These are phyloP conservation scores for Botryotinia calthae DNA, from an alignment of 2,329 filamentous ascomycete genomes.

Conservation along the genomic window DNA sequence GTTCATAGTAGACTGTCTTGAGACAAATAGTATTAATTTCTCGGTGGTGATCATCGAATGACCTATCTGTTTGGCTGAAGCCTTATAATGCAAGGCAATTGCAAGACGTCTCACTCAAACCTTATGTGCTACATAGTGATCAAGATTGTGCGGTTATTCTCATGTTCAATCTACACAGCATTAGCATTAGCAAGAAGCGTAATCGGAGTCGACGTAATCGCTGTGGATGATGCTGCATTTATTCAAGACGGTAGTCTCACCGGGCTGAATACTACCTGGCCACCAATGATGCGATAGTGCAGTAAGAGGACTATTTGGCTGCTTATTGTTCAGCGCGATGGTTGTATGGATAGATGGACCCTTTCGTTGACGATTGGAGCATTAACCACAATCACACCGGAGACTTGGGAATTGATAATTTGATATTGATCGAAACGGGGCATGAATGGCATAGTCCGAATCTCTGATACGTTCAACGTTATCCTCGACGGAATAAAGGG, in stretches of 20 bases:
- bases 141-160: neutral
- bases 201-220: neutral
- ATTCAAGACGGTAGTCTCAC: neutral
- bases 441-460: neutral
- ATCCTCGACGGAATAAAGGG: neutral
- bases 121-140: neutral
- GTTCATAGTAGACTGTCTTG: neutral
- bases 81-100: constrained; percentile 5
- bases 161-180: neutral
- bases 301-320: neutral
- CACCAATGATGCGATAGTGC: neutral
- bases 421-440: neutral
- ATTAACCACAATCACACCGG: no score
- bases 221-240: neutral
- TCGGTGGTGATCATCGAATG: neutral
- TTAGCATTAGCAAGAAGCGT: neutral
- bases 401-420: neutral
- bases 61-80: neutral
- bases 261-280: neutral
- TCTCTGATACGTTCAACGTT: constrained; percentile 7
- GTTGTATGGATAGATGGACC: neutral
- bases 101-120: constrained; percentile 6
- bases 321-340: neutral
- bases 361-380: neutral
- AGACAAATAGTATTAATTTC: neutral